Evolutionary conservation across 2,329 filamentous ascomycete genomes (phyloP).

Genomic region (Harringtonia lauricola): DNA sequence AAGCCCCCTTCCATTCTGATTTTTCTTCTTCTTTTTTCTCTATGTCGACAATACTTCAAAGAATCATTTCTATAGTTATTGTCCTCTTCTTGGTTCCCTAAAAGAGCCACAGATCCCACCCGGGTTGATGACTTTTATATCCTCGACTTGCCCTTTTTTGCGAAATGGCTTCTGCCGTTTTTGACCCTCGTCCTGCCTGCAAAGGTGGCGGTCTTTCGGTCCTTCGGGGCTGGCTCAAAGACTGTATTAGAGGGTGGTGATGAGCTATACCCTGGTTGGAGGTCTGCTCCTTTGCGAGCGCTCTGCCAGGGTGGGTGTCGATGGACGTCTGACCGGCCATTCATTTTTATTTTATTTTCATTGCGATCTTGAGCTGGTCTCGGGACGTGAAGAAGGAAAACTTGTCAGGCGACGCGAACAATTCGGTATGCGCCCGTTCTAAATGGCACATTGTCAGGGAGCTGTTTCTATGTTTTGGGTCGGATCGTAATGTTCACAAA

Average conservation of each 20-base stretch:
- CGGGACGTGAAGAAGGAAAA: slow-evolving; percentile 39
- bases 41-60: slow-evolving; percentile 57
- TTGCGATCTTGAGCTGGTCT: slow-evolving; percentile 36
- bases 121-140: slow-evolving; percentile 82
- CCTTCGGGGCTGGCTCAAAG: slow-evolving; percentile 7
- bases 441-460: too few species aligned
- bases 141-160: slow-evolving; percentile 45
- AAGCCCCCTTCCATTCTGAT: slow-evolving; percentile 18
- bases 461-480: too few species aligned
- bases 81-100: slow-evolving; percentile 86
- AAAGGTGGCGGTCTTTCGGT: slow-evolving; percentile 48
- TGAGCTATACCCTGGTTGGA: slow-evolving; percentile 74
- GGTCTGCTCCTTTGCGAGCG: slow-evolving; percentile 62
- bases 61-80: slow-evolving; percentile 99
- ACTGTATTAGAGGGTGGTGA: slow-evolving; percentile 80
- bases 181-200: slow-evolving; percentile 48
- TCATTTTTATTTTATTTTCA: slow-evolving; percentile 49
- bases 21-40: slow-evolving; percentile 35
- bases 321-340: slow-evolving; percentile 79
- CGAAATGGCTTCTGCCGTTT: slow-evolving; percentile 44
- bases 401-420: too few species aligned
- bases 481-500: too few species aligned
- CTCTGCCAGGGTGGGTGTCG: slow-evolving; percentile 67
- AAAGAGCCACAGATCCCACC: slow-evolving; percentile 88
- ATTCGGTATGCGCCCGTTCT: too few species aligned